A percentile compares a stretch with the other conserved stretches of the same genome.
These are phyloP conservation scores for Tulasnella calospora DNA, from an alignment of 768 basidiomycete species.

Conservation along the genomic window DNA sequence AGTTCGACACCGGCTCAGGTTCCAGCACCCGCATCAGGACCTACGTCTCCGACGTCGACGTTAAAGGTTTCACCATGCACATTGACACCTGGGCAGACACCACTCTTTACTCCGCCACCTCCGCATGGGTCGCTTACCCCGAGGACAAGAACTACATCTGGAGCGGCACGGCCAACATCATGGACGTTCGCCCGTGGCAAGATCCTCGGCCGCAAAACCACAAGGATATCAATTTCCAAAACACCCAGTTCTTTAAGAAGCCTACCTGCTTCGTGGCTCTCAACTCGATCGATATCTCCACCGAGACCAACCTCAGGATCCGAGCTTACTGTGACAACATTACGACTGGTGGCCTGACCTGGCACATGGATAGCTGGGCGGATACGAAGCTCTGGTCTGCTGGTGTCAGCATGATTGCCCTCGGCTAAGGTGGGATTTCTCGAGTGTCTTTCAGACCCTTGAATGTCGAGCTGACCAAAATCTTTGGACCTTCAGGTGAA, in stretches of 20 bases:
- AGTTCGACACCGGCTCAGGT: neutral
- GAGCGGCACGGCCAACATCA: neutral
- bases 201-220: neutral
- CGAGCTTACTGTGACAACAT: slow-evolving; percentile 3
- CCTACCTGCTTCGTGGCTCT: slow-evolving; percentile 19
- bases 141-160: neutral
- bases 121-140: neutral
- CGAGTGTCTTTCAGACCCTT: too few species aligned
- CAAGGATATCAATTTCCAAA: neutral
- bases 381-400: slow-evolving; percentile 23
- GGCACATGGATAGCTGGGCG: slow-evolving; percentile 27
- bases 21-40: neutral
- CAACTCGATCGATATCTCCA: slow-evolving; percentile 18
- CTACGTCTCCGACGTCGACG: neutral
- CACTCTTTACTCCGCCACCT: neutral
- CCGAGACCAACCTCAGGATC: slow-evolving; percentile 2
- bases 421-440: neutral
- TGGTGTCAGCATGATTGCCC: slow-evolving; percentile 17
- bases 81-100: neutral
- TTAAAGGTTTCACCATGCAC: neutral
- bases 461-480: too few species aligned
- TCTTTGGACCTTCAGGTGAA: too few species aligned
- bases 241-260: neutral
- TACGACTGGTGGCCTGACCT: slow-evolving; percentile 15
- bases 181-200: neutral